Base-by-base conservation (phyloP, 208 protist species). In the Trypanosoma platydactyli region DNA sequence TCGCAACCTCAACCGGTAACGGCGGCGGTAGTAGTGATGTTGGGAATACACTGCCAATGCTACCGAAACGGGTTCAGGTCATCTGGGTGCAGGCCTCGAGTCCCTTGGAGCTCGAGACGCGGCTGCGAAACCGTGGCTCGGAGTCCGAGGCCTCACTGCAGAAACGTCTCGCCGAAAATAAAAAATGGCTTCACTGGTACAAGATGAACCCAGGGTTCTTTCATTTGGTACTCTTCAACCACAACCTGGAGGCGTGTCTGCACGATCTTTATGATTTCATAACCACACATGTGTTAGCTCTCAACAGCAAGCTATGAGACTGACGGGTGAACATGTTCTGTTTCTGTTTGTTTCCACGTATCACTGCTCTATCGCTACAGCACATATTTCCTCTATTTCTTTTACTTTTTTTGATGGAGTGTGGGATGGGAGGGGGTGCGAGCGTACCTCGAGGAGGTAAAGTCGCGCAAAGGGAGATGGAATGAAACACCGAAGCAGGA, bases 41-140 rank as follows among this genome's bases (percentile, higher is more conserved):
- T 46, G 18, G 54, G 40, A 53, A 30, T 38, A 30, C n/a, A 51
- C 20, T 51, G 54, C 29, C 25, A 15, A 27, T 44, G 12, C 44
- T 83, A 38, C 33, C 33, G 5, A 38, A 38, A 70, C 78, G 73
- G 38, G 81, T 75, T 71, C 77, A 66, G 38, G 64, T 91, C 66
- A 68, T 97, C 20, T 94, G 95, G 44, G 72, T 97, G 20, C 65
- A 72, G n/a, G 77, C 88, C 12, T 88, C 93, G 15, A 76, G 44
- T 20, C 69, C 94, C 46, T 52, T 76, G 42, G 76, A 58, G 45
- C 78, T 97, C 11, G 78, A 93, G 63, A 16, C 61, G 67, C 84
- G 95, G 24, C 79, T 98, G 57, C 71, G 77, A 7, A 66, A 64
- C 33, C 89, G 95, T 25, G 81, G 87, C 9, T 96, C 88, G 11